A percentile compares a stretch with the other conserved stretches of the same genome.
These are phyloP conservation scores for Fusarium brevicatenulatum DNA, from an alignment of 2,329 filamentous ascomycete species.

Conservation along the genomic window DNA sequence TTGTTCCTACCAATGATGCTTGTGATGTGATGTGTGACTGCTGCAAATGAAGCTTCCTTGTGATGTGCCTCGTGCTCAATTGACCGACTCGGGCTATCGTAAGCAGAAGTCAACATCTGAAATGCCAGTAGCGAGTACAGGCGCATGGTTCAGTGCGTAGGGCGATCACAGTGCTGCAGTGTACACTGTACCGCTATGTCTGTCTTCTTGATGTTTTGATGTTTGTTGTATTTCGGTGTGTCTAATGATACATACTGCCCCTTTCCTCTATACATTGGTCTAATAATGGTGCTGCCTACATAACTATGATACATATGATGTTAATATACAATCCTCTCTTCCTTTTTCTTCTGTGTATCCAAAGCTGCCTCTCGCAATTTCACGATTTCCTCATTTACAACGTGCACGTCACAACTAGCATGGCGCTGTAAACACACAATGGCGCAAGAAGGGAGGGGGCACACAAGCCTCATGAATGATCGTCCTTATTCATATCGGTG, in stretches of 20 bases:
- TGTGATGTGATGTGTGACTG: not conserved
- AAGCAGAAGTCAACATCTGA: not conserved
- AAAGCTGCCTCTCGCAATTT: not conserved
- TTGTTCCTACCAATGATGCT: not conserved
- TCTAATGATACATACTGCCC: not conserved
- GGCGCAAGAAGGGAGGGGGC: not conserved
- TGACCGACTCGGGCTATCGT: no score
- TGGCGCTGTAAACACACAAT: not conserved
- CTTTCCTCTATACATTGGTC: not conserved
- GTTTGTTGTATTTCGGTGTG: not conserved
- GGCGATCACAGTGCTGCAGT: no score
- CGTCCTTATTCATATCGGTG: not conserved
- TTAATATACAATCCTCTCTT: slow-evolving; percentile 10
- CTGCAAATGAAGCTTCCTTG: not conserved
- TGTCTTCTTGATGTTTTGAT: no score
- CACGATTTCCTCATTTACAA: not conserved
- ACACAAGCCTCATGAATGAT: not conserved
- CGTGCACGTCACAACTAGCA: not conserved
- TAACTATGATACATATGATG: slow-evolving; percentile 17
- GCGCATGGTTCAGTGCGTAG: no score
- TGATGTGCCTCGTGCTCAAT: not conserved
- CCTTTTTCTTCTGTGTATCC: not conserved
- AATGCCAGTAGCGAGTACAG: not conserved
- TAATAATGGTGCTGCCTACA: slow-evolving; percentile 27
- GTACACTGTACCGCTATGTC: not conserved